phyloP scores from a whole-genome alignment of 2,329 filamentous ascomycete species.

The Amphichorda felina region DNA sequence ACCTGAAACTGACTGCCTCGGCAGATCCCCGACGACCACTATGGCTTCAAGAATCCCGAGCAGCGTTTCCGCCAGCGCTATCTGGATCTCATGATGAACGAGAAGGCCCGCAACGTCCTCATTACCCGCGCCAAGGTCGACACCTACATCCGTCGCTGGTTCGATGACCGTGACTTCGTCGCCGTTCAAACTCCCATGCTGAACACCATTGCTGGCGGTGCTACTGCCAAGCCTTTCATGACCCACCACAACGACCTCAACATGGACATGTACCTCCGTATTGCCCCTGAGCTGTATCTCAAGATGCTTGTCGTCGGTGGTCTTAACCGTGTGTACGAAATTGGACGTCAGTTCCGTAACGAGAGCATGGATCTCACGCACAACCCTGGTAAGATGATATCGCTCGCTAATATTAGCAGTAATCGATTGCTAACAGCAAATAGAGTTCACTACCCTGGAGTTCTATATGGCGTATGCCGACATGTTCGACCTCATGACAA shows the following conservation, averaged over 20 bases:
- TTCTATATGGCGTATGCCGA: constrained; percentile 95
- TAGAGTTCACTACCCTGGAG: constrained; percentile 94
- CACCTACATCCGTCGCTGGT: constrained; percentile 77
- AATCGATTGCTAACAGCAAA: constrained; percentile 4
- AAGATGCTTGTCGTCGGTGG: constrained; percentile 95
- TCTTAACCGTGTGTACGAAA: constrained; percentile 87
- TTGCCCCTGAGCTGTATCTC: constrained; percentile 90
- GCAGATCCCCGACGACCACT: constrained; percentile 65
- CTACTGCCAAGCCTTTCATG: constrained; percentile 84
- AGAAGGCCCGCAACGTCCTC: constrained; percentile 71
- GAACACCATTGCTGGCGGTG: constrained; percentile 89
- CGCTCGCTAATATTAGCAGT: not conserved
- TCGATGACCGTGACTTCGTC: constrained; percentile 78
- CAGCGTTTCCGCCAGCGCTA: constrained; percentile 88
- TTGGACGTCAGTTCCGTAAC: constrained; percentile 92
- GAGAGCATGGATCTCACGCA: constrained; percentile 66
- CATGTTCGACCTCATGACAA: constrained; percentile 68
- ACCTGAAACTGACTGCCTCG: not conserved
- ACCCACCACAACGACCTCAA: constrained; percentile 95
- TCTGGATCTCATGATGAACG: constrained; percentile 95
- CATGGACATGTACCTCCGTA: constrained; percentile 89
- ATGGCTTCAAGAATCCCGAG: constrained; percentile 92
- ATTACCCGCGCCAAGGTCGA: constrained; percentile 80
- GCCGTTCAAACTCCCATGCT: constrained; percentile 98
- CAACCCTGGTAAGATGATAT: constrained; percentile 45